Conservation (phyloP, 192 early-diverging fungal genomes). For the Coemansia asiatica region DNA sequence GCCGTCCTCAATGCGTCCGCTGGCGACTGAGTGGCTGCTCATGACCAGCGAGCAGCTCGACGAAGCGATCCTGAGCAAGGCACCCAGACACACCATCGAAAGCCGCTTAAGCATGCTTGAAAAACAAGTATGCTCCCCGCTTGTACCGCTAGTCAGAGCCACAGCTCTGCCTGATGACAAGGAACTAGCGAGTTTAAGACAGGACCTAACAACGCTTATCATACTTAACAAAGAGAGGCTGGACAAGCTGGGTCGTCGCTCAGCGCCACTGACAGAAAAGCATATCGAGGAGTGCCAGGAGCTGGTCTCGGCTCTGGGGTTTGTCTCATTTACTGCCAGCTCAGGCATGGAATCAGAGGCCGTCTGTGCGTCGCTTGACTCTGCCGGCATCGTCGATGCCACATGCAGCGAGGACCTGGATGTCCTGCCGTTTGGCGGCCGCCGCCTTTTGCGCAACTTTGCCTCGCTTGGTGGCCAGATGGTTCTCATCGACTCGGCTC, state of each 20-base stretch:
- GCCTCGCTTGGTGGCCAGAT: conserved; percentile 15
- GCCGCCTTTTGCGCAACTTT: conserved; percentile 35
- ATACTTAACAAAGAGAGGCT: conserved; percentile 23
- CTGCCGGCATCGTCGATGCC: conserved; percentile 54
- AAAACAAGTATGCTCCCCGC: conserved; percentile 6
- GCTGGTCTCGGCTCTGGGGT: conserved; percentile 57
- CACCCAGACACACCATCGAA: background rate
- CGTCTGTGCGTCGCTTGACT: conserved; percentile 62
- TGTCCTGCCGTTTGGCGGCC: conserved; percentile 34
- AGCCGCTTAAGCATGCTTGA: conserved; percentile 20
- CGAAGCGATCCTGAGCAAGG: background rate
- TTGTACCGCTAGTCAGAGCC: conserved; percentile 26
- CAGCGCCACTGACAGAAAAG: conserved; percentile 51
- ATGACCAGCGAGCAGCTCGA: conserved; percentile 26
- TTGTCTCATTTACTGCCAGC: conserved; percentile 49
- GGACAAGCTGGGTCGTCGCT: conserved; percentile 52
- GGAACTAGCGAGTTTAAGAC: background rate
- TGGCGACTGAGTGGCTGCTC: background rate
- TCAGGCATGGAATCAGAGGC: conserved; percentile 62
- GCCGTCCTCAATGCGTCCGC: background rate
- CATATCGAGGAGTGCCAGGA: conserved; percentile 52
- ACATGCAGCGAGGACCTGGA: conserved; percentile 62
- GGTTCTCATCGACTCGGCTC: conserved; percentile 56
- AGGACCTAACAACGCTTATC: conserved; percentile 14
- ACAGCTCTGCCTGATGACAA: background rate